phyloP scores from a whole-genome alignment of 2,329 filamentous ascomycete genomes.

The Thielaviopsis musarum region DNA sequence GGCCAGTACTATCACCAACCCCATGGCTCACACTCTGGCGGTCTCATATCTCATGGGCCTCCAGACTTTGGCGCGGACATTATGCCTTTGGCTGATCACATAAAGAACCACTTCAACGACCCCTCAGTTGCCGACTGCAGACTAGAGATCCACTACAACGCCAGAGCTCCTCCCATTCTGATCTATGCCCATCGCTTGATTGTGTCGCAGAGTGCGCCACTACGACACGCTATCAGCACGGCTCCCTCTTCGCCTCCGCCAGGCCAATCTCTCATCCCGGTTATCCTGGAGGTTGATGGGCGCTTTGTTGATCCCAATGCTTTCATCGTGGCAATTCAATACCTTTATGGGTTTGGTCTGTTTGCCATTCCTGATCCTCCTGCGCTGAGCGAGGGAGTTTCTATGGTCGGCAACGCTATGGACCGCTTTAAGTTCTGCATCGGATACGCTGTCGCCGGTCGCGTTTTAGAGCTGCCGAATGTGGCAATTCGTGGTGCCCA shows the following conservation, averaged over 20 bases:
- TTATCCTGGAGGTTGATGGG: slow-evolving; percentile 33
- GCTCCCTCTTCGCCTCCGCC: slow-evolving; percentile 16
- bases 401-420: slow-evolving; percentile 22
- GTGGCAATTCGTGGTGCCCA: slow-evolving; percentile 42
- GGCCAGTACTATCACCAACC: slow-evolving; percentile 15
- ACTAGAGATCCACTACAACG: slow-evolving; percentile 26
- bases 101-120: slow-evolving; percentile 20
- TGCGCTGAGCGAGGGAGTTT: slow-evolving; percentile 18
- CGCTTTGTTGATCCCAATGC: slow-evolving; percentile 37
- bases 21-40: slow-evolving; percentile 14
- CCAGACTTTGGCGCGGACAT: slow-evolving; percentile 31
- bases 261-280: slow-evolving; percentile 16
- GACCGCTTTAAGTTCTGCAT: slow-evolving; percentile 39
- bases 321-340: slow-evolving; percentile 40
- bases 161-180: slow-evolving; percentile 19
- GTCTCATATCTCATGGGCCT: slow-evolving; percentile 19
- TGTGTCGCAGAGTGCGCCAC: slow-evolving; percentile 31
- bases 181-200: slow-evolving; percentile 39
- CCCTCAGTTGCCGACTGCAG: slow-evolving; percentile 24
- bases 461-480: slow-evolving; percentile 36
- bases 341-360: slow-evolving; percentile 38
- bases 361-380: slow-evolving; percentile 22
- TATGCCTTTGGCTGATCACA: slow-evolving; percentile 24
- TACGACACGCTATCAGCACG: slow-evolving; percentile 20
- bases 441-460: slow-evolving; percentile 47